These are phyloP conservation scores for Hippophae gyantsensis DNA, from an alignment of 306 rosid species.

Conservation along the genomic window DNA sequence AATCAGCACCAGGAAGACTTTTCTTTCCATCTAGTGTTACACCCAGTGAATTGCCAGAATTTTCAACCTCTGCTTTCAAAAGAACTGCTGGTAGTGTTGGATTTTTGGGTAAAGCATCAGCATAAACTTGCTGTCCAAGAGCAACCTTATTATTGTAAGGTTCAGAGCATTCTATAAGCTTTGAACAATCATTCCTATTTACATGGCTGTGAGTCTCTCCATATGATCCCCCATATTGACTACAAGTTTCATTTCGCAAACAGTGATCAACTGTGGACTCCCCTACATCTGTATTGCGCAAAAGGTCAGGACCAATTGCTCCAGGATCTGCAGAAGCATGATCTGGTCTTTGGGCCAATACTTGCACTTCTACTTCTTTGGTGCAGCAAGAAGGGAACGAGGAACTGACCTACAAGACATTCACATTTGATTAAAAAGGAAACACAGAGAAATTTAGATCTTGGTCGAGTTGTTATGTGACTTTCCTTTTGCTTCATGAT, in stretches of 20 bases:
- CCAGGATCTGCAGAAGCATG: not conserved
- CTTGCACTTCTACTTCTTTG: too few species aligned
- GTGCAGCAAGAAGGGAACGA: too few species aligned
- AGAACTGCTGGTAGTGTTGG: conserved; percentile 23
- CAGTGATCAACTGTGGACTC: conserved; percentile 11
- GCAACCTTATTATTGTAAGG: conserved; percentile 11
- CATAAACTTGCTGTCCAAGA: conserved; percentile 18
- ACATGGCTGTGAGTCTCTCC: conserved; percentile 19
- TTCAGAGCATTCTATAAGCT: conserved; percentile 21
- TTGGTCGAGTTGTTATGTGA: too few species aligned
- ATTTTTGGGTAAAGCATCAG: conserved; percentile 11
- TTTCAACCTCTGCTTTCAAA: conserved; percentile 30
- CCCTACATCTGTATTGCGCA: conserved; percentile 2
- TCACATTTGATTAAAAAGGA: too few species aligned
- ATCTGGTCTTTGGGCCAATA: not conserved
- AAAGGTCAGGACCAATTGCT: not conserved
- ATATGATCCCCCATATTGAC: conserved; percentile 16
- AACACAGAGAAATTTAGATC: too few species aligned
- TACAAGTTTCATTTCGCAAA: conserved; percentile 15
- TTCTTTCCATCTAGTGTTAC: conserved; percentile 26
- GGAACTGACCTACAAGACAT: too few species aligned
- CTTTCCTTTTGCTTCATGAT: too few species aligned
- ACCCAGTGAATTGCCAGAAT: conserved; percentile 18
- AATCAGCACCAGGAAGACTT: conserved; percentile 23
- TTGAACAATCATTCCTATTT: conserved; percentile 25